phyloP scores from a whole-genome alignment of 2,329 filamentous ascomycete species.

The Alternaria solani region DNA sequence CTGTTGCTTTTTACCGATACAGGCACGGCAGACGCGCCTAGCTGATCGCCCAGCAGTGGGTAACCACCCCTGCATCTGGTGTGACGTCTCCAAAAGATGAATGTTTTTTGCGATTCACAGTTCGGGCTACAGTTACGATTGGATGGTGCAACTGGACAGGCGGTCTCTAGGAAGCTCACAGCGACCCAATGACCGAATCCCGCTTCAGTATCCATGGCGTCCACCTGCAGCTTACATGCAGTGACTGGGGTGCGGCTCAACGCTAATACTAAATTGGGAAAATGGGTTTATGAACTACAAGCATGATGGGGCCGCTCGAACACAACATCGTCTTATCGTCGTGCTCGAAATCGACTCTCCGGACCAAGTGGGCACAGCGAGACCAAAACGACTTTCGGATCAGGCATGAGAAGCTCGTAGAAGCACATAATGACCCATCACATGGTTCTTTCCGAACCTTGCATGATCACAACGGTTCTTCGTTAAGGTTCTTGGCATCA shows the following conservation, averaged over 20 bases:
- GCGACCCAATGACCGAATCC: constrained; percentile 18
- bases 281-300: constrained; percentile 25
- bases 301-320: constrained; percentile 8
- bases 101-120: background rate
- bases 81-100: constrained; percentile 1
- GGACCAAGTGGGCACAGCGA: background rate
- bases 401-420: background rate
- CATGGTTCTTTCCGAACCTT: background rate
- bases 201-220: constrained; percentile 10
- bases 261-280: constrained; percentile 24
- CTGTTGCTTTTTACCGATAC: background rate
- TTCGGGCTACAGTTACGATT: constrained; percentile 16
- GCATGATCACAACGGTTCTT: background rate
- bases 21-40: background rate
- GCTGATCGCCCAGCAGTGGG: background rate
- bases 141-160: constrained; percentile 6
- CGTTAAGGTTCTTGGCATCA: constrained; percentile 8
- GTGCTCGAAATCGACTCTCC: background rate
- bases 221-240: constrained; percentile 26
- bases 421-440: background rate
- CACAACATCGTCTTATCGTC: constrained; percentile 3
- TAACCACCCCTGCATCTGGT: background rate
- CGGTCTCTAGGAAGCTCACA: constrained; percentile 7
- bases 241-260: constrained; percentile 6
- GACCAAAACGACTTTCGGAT: background rate